These are phyloP conservation scores for Candida endomychidarum DNA, from an alignment of 805 yeast species.

Conservation along the genomic window DNA sequence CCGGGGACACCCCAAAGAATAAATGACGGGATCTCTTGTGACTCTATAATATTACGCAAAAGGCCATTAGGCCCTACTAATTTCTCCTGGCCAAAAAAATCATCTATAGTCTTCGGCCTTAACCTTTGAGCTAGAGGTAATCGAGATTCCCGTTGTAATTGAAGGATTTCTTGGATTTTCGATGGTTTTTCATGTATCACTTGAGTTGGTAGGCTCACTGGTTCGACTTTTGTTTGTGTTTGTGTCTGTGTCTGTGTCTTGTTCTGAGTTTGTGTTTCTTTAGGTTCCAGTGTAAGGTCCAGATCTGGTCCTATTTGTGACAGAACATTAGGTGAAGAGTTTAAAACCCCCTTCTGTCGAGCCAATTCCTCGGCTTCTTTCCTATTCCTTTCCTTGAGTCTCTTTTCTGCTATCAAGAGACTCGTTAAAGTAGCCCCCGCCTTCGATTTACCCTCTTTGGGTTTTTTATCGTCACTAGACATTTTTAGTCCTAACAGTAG, in stretches of 20 bases:
- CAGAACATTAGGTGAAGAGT: not conserved
- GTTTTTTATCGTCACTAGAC: slow-evolving; percentile 21
- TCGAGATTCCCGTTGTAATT: slow-evolving; percentile 20
- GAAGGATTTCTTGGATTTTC: slow-evolving; percentile 9
- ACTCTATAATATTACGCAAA: slow-evolving; percentile 31
- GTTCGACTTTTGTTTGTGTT: not conserved
- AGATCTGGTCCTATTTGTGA: not conserved
- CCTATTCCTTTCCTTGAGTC: slow-evolving; percentile 19
- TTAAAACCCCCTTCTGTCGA: slow-evolving; percentile 1
- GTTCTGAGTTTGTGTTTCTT: not conserved
- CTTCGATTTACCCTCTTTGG: slow-evolving; percentile 17
- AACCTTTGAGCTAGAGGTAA: slow-evolving; percentile 43
- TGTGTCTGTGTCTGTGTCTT: not conserved
- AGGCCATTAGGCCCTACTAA: slow-evolving; percentile 39
- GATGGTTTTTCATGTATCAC: slow-evolving; percentile 8
- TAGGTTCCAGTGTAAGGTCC: not conserved
- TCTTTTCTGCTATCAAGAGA: slow-evolving; percentile 34
- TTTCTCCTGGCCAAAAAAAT: slow-evolving; percentile 43
- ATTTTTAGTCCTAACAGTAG: slow-evolving; percentile 34
- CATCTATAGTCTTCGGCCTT: slow-evolving; percentile 37
- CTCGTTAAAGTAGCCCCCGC: slow-evolving; percentile 34
- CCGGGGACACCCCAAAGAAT: slow-evolving; percentile 48
- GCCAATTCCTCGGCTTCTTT: slow-evolving; percentile 10
- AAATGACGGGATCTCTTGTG: slow-evolving; percentile 40
- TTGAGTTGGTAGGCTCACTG: slow-evolving; percentile 8